Evolutionary conservation across 768 basidiomycete genomes (phyloP).

Genomic region (Suillus hirtellus): DNA sequence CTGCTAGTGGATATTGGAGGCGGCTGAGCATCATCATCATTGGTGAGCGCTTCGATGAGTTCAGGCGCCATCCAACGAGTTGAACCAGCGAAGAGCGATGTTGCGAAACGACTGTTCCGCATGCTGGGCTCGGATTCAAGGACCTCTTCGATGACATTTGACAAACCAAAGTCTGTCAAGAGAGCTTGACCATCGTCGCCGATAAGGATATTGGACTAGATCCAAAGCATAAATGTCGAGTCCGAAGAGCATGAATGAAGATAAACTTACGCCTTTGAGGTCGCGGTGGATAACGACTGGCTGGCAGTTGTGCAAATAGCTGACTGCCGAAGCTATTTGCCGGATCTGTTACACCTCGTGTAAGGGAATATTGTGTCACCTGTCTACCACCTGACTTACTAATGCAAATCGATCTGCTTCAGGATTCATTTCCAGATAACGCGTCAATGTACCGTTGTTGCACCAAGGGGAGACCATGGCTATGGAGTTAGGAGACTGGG

Average conservation of each 20-base stretch:
- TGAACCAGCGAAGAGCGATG: conserved; percentile 36
- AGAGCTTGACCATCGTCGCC: conserved; percentile 51
- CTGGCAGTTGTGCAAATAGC: conserved; percentile 55
- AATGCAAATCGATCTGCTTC: conserved; percentile 45
- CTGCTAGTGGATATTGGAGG: conserved; percentile 51
- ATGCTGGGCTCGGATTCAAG: conserved; percentile 29
- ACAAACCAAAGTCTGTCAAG: conserved; percentile 64
- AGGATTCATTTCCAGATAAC: conserved; percentile 46
- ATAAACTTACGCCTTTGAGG: conserved; percentile 52
- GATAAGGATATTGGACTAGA: conserved; percentile 58
- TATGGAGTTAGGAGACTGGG: conserved; percentile 49
- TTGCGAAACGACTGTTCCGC: conserved; percentile 27
- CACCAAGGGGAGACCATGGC: conserved; percentile 71
- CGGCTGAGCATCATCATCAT: conserved; percentile 41
- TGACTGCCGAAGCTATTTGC: conserved; percentile 57
- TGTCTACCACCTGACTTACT: conserved; percentile 33
- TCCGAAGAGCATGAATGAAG: background rate
- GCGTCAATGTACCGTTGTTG: conserved; percentile 53
- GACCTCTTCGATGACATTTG: conserved; percentile 57
- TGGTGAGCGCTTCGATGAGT: conserved; percentile 48
- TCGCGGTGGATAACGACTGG: conserved; percentile 62
- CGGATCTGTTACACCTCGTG: conserved; percentile 37
- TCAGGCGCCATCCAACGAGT: conserved; percentile 54
- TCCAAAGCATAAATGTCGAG: background rate
- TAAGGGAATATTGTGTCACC: background rate